phyloP scores from a whole-genome alignment of 2,329 filamentous ascomycete genomes.

The Stylonectria norvegica region DNA sequence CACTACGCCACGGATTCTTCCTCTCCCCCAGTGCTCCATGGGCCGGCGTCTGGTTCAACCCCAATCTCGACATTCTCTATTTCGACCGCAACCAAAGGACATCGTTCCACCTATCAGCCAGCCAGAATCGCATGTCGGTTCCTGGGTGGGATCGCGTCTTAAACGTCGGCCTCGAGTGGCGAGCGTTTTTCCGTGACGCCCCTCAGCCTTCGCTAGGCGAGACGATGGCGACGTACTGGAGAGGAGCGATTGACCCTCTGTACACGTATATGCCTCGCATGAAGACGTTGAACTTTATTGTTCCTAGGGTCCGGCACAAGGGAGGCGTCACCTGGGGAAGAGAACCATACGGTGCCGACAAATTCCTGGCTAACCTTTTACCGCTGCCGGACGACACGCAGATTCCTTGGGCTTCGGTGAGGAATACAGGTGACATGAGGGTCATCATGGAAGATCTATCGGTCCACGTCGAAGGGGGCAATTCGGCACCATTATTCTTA shows the following conservation, averaged over 20 bases:
- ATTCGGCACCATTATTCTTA: slow-evolving; percentile 7
- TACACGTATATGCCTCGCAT: slow-evolving; percentile 24
- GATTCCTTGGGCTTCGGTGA: slow-evolving; percentile 25
- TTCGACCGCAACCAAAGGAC: slow-evolving; percentile 27
- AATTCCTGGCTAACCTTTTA: slow-evolving; percentile 15
- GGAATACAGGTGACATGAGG: slow-evolving; percentile 7
- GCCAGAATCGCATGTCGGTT: slow-evolving; percentile 11
- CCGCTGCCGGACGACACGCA: slow-evolving; percentile 16
- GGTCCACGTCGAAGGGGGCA: slow-evolving; percentile 1
- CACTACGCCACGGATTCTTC: slow-evolving; percentile 26
- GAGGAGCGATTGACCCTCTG: slow-evolving; percentile 14
- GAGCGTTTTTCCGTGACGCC: slow-evolving; percentile 27
- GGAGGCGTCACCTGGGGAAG: slow-evolving; percentile 26
- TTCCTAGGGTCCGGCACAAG: slow-evolving; percentile 24
- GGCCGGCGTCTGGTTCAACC: slow-evolving; percentile 26
- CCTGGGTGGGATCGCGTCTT: slow-evolving; percentile 23
- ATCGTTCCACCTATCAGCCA: slow-evolving; percentile 12
- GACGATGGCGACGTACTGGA: slow-evolving; percentile 22
- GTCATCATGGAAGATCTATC: too few relatives aligned
- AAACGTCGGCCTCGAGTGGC: slow-evolving; percentile 30
- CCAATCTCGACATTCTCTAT: slow-evolving; percentile 28
- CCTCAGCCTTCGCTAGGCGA: slow-evolving; percentile 20
- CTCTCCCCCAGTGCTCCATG: slow-evolving; percentile 10
- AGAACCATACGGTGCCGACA: slow-evolving; percentile 24
- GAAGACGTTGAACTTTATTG: slow-evolving; percentile 25